Base-by-base conservation (phyloP, 305 asterid species). In the Fraxinus ornus region DNA sequence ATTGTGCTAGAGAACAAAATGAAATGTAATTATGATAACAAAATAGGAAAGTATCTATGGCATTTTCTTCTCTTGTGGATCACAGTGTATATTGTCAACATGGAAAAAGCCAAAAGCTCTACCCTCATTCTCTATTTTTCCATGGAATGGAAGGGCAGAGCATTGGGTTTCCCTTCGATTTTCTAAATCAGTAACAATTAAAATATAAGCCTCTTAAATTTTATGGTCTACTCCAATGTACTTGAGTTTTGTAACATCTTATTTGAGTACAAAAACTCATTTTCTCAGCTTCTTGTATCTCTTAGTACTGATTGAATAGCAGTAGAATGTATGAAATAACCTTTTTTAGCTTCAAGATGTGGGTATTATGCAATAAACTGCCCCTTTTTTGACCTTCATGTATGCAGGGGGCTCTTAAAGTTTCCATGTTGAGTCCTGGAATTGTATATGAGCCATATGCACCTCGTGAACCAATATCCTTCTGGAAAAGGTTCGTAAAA, bases 371-470 rank as follows among this genome's bases (percentile, higher is more conserved):
- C 66, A 7, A 75, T 86, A 66, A 85, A 75, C 79, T 49, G 36
- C 33, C 22, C 80, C 55, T 83, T 84, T 74, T 60, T 78, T 70
- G 37, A 64, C 60, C 78, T 86, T 87, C 49, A 68, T 85, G 74
- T 74, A 77, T 86, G 86, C 91, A 96, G 99, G 95, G 92, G 64
- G 84, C 93, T 73, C 79, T 91, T 75, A 87, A 86, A 79, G 88
- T 96, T 72, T 85, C 98, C 68, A 83, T 92, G 90, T 79, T 86
- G 77, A 96, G 98, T 84, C 98, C 98, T 83, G 99, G 99, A 79
- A 83, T 94, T 77, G 85, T 96, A n/a, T 89, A 86, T 49, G 99
- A 96, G 85, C 99, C 98, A 79, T 96, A 96, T 91, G 85, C 94
- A 60, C 87, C 90, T 78, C 92, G 93, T 62, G 98, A 92, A 74